phyloP scores from a whole-genome alignment of 208 protist species.

The Acanthamoeba pearcei region DNA sequence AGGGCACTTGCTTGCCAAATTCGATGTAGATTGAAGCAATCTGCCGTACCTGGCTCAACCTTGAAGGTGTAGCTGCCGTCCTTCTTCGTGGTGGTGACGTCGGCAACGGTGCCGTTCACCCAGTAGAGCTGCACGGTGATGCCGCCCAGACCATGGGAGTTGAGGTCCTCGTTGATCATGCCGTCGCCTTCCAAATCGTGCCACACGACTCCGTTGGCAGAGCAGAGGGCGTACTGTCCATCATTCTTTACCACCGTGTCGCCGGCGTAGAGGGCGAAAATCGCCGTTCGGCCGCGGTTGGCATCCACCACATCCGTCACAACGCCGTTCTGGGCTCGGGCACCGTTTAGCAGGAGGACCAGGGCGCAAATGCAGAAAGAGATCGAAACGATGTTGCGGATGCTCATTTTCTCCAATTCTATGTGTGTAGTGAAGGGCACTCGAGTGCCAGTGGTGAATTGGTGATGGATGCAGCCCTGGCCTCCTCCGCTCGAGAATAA shows the following conservation, averaged over 20 bases:
- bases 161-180: constrained; percentile 57
- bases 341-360: not conserved
- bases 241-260: constrained; percentile 53
- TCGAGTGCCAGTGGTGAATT: not conserved
- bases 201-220: constrained; percentile 63
- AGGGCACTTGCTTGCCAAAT: not conserved
- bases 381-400: not conserved
- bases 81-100: constrained; percentile 16
- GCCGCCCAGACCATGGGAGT: not conserved
- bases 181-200: constrained; percentile 53
- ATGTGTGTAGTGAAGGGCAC: not conserved
- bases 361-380: constrained; percentile 29
- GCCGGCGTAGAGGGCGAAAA: constrained; percentile 55
- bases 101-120: constrained; percentile 42
- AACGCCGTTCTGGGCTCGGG: not conserved
- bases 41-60: constrained; percentile 33
- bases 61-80: constrained; percentile 67
- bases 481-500: not conserved
- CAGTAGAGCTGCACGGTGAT: constrained; percentile 11
- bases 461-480: too few species aligned
- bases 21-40: not conserved
- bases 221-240: constrained; percentile 67
- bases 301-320: constrained; percentile 32
- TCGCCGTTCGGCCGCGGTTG: not conserved
- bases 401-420: not conserved